These are phyloP conservation scores for Fusarium sp. DNA, from an alignment of 2,329 filamentous ascomycete species.

Conservation along the genomic window DNA sequence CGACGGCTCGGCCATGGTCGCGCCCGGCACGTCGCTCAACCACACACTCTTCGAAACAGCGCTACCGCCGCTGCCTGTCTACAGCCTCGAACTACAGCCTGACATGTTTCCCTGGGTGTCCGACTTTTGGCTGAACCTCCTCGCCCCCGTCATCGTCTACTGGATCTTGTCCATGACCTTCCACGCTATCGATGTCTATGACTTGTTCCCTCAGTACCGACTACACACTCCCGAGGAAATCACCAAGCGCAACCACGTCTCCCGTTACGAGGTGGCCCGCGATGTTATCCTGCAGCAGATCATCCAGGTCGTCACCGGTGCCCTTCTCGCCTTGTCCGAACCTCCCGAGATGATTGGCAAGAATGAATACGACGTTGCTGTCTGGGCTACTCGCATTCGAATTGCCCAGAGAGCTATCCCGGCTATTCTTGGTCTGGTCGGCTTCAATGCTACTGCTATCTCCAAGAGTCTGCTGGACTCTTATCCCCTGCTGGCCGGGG, in stretches of 20 bases:
- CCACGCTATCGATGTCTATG: conserved; percentile 85
- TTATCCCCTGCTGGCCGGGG: conserved; percentile 79
- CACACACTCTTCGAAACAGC: conserved; percentile 64
- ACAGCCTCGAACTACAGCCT: conserved; percentile 75
- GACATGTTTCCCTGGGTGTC: conserved; percentile 81
- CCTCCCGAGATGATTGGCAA: conserved; percentile 78
- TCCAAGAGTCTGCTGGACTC: conserved; percentile 78
- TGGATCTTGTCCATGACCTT: conserved; percentile 89
- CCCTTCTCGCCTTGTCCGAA: conserved; percentile 77
- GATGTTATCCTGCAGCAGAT: conserved; percentile 93
- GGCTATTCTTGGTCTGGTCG: conserved; percentile 73
- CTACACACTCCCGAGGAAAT: conserved; percentile 96
- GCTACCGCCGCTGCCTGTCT: conserved; percentile 87
- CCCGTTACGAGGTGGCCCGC: conserved; percentile 84
- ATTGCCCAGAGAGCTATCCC: conserved; percentile 84
- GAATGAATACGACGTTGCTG: conserved; percentile 86
- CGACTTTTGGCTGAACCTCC: conserved; percentile 81
- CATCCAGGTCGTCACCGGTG: conserved; percentile 81
- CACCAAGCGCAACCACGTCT: conserved; percentile 84
- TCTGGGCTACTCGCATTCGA: conserved; percentile 87
- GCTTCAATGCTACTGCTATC: conserved; percentile 79
- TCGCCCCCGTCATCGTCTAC: conserved; percentile 85
- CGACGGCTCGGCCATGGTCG: conserved; percentile 54
- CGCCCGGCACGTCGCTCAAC: conserved; percentile 52
- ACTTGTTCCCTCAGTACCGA: conserved; percentile 90